A percentile compares a stretch with the other conserved stretches of the same genome.
Conservation (phyloP, 208 protist species). For the Trypanosoma conorhini region DNA sequence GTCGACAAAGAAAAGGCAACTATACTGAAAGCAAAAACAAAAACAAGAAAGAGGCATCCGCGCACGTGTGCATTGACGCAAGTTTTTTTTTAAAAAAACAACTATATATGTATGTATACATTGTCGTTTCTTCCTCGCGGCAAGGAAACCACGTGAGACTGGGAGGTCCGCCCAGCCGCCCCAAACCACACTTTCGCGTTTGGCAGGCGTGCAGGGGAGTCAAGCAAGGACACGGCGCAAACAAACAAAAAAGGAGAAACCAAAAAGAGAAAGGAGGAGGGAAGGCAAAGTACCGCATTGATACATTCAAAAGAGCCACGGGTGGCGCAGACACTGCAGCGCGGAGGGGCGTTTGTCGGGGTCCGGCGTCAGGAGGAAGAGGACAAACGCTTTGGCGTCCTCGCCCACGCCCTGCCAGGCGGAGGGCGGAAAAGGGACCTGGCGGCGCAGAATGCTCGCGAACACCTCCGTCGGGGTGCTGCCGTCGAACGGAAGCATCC, state of each 20-base stretch:
- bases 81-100: too few relatives aligned
- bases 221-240: not conserved
- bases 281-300: slow-evolving; percentile 17
- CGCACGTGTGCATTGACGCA: not conserved
- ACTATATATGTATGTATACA: not conserved
- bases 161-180: too few relatives aligned
- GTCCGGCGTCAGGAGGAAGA: slow-evolving; percentile 52
- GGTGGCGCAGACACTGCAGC: slow-evolving; percentile 55
- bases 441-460: slow-evolving; percentile 44
- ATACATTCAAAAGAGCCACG: slow-evolving; percentile 55
- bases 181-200: too few relatives aligned
- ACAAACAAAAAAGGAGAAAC: too few relatives aligned
- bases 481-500: slow-evolving; percentile 80
- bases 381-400: slow-evolving; percentile 56
- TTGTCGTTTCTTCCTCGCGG: not conserved
- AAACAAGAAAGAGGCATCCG: not conserved
- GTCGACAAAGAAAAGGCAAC: not conserved
- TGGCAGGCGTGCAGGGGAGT: not conserved
- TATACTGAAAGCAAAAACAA: not conserved
- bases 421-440: slow-evolving; percentile 70
- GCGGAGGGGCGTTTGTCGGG: slow-evolving; percentile 61
- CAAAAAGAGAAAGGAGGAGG: slow-evolving; percentile 26
- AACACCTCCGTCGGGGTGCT: slow-evolving; percentile 66
- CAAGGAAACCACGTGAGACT: too few relatives aligned
- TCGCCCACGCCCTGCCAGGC: slow-evolving; percentile 34